A percentile compares a stretch with the other conserved stretches of the same genome.
phyloP scores from a whole-genome alignment of 2,329 filamentous ascomycete genomes.

The Malbranchea zuffiana region DNA sequence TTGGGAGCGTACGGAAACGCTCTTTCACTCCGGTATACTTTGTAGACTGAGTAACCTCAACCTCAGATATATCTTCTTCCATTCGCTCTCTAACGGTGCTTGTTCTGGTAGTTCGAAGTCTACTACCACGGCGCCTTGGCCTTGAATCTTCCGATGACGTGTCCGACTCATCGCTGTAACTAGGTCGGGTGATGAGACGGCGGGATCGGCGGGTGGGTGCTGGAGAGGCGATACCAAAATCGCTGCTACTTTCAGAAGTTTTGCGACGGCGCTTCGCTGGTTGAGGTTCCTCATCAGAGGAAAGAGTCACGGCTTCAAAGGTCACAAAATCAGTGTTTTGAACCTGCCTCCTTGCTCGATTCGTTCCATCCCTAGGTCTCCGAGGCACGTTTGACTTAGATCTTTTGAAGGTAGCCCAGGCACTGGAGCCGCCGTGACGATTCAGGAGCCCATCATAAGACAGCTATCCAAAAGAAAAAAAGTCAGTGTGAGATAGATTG shows the following conservation, averaged over 20 bases:
- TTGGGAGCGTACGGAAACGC: conserved; percentile 53
- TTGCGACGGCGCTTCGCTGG: neutral
- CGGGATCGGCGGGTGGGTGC: conserved; percentile 7
- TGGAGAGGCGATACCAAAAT: neutral
- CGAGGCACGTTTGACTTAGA: neutral
- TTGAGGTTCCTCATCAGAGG: conserved; percentile 13
- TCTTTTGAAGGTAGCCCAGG: conserved; percentile 6
- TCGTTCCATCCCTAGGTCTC: neutral
- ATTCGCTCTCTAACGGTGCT: conserved; percentile 38
- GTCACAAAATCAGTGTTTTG: conserved; percentile 12
- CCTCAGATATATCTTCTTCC: conserved; percentile 38
- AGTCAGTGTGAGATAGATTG: conserved; percentile 1
- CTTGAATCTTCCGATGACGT: neutral
- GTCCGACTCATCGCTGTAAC: conserved; percentile 4
- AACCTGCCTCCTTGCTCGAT: too few relatives aligned
- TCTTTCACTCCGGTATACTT: conserved; percentile 52
- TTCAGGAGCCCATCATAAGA: conserved; percentile 5
- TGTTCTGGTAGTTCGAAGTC: conserved; percentile 11
- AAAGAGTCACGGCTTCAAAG: conserved; percentile 13
- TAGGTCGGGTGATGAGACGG: neutral
- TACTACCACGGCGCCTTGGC: conserved; percentile 10
- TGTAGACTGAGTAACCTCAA: conserved; percentile 8
- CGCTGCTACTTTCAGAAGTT: neutral
- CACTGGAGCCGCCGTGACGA: conserved; percentile 5
- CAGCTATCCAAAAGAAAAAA: conserved; percentile 3